Evolutionary conservation across 148 eudicot genomes (phyloP).

Genomic region (Drosera capensis): DNA sequence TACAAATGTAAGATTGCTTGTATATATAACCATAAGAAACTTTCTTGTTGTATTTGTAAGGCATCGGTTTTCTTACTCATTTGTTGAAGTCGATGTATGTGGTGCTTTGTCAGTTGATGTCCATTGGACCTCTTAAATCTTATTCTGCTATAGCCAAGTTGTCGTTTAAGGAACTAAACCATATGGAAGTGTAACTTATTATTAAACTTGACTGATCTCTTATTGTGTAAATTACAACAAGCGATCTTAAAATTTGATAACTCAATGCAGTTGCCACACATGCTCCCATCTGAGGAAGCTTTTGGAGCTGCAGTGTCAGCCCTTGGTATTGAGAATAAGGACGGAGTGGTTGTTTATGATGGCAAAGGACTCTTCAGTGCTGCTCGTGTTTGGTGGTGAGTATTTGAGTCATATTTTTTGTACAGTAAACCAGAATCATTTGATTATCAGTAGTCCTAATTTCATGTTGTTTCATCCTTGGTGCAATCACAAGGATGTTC

Average conservation of each 20-base stretch:
- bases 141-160: too few relatives aligned
- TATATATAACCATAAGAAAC: too few relatives aligned
- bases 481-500: conserved; percentile 64
- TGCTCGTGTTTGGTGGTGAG: conserved; percentile 99
- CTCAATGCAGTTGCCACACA: conserved; percentile 72
- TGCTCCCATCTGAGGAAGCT: conserved; percentile 97
- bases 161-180: too few relatives aligned
- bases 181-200: too few relatives aligned
- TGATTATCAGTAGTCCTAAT: conserved; percentile 3
- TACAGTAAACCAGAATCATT: background rate
- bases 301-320: conserved; percentile 99
- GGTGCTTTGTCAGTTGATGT: too few relatives aligned
- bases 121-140: too few relatives aligned
- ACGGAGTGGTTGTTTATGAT: conserved; percentile 82
- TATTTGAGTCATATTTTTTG: conserved; percentile 1
- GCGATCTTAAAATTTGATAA: conserved; percentile 1
- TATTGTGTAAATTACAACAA: background rate
- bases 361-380: conserved; percentile 97
- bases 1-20: conserved; percentile 53
- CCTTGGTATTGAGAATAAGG: conserved; percentile 89
- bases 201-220: too few relatives aligned
- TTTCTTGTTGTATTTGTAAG: too few relatives aligned
- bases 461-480: conserved; percentile 8
- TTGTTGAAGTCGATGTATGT: background rate
- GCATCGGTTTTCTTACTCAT: too few relatives aligned